Evolutionary conservation across 495 filamentous ascomycete species (phyloP).

Genomic region (Aspergillus egyptiacus): DNA sequence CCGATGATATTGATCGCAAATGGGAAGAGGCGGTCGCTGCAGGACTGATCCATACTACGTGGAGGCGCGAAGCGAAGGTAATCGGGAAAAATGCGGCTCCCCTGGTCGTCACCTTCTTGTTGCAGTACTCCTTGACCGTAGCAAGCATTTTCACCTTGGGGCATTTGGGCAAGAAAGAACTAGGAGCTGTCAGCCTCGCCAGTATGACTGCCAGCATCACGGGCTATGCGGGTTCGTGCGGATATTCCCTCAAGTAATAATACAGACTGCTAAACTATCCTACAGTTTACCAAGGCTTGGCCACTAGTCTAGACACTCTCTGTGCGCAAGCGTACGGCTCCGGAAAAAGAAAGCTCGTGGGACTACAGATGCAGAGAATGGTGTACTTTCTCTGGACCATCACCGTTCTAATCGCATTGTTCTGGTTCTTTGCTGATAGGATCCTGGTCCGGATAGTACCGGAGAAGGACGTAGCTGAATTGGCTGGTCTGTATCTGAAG

Average conservation of each 20-base stretch:
- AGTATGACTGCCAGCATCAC: conserved; percentile 70
- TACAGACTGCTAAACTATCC: neutral
- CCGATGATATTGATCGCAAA: conserved; percentile 47
- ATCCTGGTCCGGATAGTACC: conserved; percentile 60
- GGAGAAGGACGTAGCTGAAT: conserved; percentile 53
- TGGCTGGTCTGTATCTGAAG: conserved; percentile 64
- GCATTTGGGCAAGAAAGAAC: conserved; percentile 56
- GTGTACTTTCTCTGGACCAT: conserved; percentile 55
- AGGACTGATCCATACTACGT: conserved; percentile 73
- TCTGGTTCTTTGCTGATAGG: conserved; percentile 58
- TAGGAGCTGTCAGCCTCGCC: conserved; percentile 59
- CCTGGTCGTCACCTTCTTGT: conserved; percentile 63
- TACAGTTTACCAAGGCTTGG: conserved; percentile 59
- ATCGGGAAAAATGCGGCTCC: conserved; percentile 57
- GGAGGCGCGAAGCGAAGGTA: conserved; percentile 73
- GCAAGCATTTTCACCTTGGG: conserved; percentile 65
- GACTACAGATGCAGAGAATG: conserved; percentile 69
- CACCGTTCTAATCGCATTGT: conserved; percentile 57
- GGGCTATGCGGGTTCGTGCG: conserved; percentile 48
- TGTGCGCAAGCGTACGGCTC: conserved; percentile 74
- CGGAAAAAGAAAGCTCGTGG: conserved; percentile 61
- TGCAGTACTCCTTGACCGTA: conserved; percentile 69
- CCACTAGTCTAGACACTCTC: conserved; percentile 68
- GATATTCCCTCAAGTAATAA: neutral
- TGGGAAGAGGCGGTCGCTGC: conserved; percentile 75